phyloP scores from a whole-genome alignment of 1,139 yeast genomes.

The Blastobotrys indianensis region DNA sequence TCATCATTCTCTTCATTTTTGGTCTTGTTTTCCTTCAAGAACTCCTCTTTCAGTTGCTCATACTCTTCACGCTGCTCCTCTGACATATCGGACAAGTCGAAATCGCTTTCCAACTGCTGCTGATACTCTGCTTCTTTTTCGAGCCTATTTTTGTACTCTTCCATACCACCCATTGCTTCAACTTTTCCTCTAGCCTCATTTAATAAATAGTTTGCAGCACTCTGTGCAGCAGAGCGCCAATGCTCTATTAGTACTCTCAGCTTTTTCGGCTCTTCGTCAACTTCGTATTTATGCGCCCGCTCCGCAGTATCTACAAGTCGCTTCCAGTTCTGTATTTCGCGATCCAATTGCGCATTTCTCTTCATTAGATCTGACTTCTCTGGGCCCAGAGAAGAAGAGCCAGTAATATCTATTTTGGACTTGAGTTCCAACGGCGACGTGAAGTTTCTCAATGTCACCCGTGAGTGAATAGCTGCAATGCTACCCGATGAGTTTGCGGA shows the following conservation, averaged over 20 bases:
- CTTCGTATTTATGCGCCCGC: constrained; percentile 34
- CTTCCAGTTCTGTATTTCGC: constrained; percentile 26
- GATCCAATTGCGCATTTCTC: constrained; percentile 25
- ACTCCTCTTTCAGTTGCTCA: constrained; percentile 20
- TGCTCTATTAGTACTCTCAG: constrained; percentile 33
- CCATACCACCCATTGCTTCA: constrained; percentile 42
- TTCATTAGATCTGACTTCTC: constrained; percentile 11
- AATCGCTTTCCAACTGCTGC: constrained; percentile 23
- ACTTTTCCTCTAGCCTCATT: constrained; percentile 40
- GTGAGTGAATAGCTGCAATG: not conserved
- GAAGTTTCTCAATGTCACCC: constrained; percentile 4
- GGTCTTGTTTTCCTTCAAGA: constrained; percentile 25
- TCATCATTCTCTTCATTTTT: constrained; percentile 26
- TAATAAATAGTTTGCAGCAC: constrained; percentile 39
- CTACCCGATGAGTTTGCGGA: constrained; percentile 5
- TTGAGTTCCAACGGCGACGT: constrained; percentile 14
- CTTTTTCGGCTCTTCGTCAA: constrained; percentile 24
- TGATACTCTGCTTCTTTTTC: constrained; percentile 15
- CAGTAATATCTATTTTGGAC: too few relatives aligned
- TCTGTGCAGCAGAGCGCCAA: constrained; percentile 43
- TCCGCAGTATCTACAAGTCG: constrained; percentile 32
- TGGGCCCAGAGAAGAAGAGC: too few relatives aligned
- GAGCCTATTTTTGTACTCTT: constrained; percentile 36
- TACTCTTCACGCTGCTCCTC: constrained; percentile 28
- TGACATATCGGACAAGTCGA: constrained; percentile 34